Conservation (phyloP, 345 rosid species). For the Ceriops tagal region DNA sequence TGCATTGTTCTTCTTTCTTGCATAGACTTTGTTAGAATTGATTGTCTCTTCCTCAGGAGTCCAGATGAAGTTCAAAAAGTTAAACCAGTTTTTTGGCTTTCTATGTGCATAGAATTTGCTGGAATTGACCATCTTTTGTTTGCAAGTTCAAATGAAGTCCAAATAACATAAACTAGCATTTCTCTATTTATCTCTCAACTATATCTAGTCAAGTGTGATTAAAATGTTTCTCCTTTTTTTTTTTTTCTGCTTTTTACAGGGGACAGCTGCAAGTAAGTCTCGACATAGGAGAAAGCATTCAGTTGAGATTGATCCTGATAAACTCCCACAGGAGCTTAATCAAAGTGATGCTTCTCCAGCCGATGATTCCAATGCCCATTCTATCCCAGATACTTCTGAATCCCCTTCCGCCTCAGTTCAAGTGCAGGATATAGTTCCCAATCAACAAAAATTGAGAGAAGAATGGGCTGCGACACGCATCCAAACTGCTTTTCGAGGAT, state of each 20-base stretch:
- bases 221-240: neutral
- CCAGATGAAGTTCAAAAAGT: too few relatives aligned
- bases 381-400: slow-evolving; percentile 42
- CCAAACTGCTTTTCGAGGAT: slow-evolving; percentile 93
- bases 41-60: too few relatives aligned
- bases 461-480: slow-evolving; percentile 77
- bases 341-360: slow-evolving; percentile 22
- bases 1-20: neutral
- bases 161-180: too few relatives aligned
- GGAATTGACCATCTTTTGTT: too few relatives aligned
- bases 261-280: slow-evolving; percentile 46
- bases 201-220: neutral
- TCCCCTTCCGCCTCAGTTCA: slow-evolving; percentile 52
- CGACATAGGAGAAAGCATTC: slow-evolving; percentile 58
- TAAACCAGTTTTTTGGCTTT: too few relatives aligned
- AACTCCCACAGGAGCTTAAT: slow-evolving; percentile 50
- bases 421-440: slow-evolving; percentile 36
- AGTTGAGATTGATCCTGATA: slow-evolving; percentile 51
- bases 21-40: neutral
- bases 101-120: neutral
- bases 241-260: slow-evolving; percentile 33
- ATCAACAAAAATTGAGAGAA: slow-evolving; percentile 45
- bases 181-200: too few relatives aligned
- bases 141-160: too few relatives aligned
- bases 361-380: slow-evolving; percentile 36